Evolutionary conservation across 2,329 filamentous ascomycete species (phyloP), one percentile per base, ranked within the genome.

Genomic region (Thyridium curvatum): DNA sequence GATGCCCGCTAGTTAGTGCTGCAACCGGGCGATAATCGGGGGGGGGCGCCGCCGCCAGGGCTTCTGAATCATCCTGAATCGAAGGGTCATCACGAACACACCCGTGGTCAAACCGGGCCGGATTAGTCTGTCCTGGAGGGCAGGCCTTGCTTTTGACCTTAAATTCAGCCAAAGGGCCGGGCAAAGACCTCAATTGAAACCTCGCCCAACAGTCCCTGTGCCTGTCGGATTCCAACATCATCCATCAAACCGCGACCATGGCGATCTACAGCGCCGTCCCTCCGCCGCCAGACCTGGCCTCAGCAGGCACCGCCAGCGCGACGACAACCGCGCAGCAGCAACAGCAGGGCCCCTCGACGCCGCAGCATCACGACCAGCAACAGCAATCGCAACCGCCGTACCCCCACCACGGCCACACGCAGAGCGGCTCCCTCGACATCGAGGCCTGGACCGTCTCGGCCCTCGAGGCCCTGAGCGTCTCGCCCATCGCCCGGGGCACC

Each of bases 391-490:
- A 51, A 13, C 51, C 52, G 12, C 51, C 43, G 21, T 10, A 26
- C 21, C 21, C 6, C 10, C 6, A 6, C 21, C 21, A 26, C 21
- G 6, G 10, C 6, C 21, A 26, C 21, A 6, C 6, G 21, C 21
- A 26, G 21, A 26, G 21, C 21, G 21, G 21, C 21, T 60, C 65
- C 37, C 65, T 77, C 39, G 76, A 83, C 44, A 79, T 86, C 42
- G 82, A 82, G 45, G 71, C 79, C 28, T 86, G 83, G 83, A 80
- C 81, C 12, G 64, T 74, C 38, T 70, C 69, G 14, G 73, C 77
- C 6, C 68, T 79, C 34, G 64, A 73, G 50, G 72, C 69, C 33
- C 71, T 74, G 33, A 72, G 64, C 52, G 62, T 82, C 32, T 72
- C 76, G 1, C 67, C 76, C 9, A 53, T 68, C 18, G 70, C 72